Percentiles rank a stretch among this genome's conserved stretches.
These are phyloP conservation scores for Rhizomucor pusillus DNA, from an alignment of 371 early-diverging fungal species.

Conservation along the genomic window DNA sequence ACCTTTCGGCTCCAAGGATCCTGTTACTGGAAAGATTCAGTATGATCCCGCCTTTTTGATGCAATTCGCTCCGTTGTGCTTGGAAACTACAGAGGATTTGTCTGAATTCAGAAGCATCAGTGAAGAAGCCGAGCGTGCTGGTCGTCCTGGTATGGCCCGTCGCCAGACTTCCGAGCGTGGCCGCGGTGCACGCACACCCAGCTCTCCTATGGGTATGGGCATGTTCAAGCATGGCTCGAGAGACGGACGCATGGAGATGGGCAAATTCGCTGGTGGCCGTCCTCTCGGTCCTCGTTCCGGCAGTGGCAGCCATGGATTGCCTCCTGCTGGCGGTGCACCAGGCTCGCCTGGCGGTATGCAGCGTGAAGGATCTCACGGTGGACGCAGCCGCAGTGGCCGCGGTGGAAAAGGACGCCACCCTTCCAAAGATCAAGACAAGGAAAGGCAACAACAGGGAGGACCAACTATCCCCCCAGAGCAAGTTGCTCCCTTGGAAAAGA, in stretches of 20 bases:
- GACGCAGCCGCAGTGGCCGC: constrained; percentile 50
- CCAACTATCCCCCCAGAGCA: constrained; percentile 64
- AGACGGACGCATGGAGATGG: constrained; percentile 47
- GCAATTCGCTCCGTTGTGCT: constrained; percentile 70
- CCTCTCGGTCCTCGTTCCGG: constrained; percentile 50
- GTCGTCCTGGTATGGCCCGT: constrained; percentile 37
- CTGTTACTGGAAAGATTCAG: constrained; percentile 49
- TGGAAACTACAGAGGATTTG: constrained; percentile 64
- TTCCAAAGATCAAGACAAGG: constrained; percentile 26
- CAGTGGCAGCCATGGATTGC: constrained; percentile 45
- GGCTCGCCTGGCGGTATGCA: constrained; percentile 58
- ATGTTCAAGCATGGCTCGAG: constrained; percentile 44
- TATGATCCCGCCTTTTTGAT: constrained; percentile 78
- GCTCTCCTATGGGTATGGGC: constrained; percentile 41
- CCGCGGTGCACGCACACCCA: constrained; percentile 51
- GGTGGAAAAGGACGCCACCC: constrained; percentile 54
- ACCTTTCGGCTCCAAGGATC: constrained; percentile 33
- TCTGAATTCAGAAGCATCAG: constrained; percentile 65
- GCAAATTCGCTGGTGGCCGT: constrained; percentile 48
- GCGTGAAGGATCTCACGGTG: constrained; percentile 49
- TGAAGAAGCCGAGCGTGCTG: constrained; percentile 51
- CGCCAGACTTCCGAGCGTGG: constrained; percentile 63
- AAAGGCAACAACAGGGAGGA: constrained; percentile 32
- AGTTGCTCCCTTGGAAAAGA: constrained; percentile 73
- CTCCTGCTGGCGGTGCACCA: constrained; percentile 31